Evolutionary conservation across 257 asterid genomes (phyloP), one percentile per base, ranked within the genome.

Genomic region (Echites panduratus): DNA sequence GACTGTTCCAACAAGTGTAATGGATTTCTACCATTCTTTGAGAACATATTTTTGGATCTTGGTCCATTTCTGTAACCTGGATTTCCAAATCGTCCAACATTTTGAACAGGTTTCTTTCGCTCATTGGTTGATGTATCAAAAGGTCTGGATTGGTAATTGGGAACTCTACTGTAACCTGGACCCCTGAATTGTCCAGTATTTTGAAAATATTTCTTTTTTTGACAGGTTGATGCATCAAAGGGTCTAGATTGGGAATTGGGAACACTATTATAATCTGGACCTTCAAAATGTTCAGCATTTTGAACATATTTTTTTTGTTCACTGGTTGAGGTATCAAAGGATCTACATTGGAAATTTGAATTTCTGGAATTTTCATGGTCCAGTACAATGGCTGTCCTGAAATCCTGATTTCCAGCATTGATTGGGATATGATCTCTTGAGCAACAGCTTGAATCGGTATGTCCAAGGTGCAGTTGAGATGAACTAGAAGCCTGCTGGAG

Each of bases 371-470:
- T 59, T 29, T 76, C 7, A 58, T 2, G 24, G 17, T 69, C 75
- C 48, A 50, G 13, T 22, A 44, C 19, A 24, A 38, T 27, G 41
- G 67, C 17, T 59, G 14, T 76, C 73, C 49, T 26, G 65, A 27
- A 35, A 35, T 63, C 68, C 47, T 17, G 68, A 63, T 17, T 75
- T 17, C 50, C 52, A 26, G 44, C 52, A 47, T 69, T 59, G 3
- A 53, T 35, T 48, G 54, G 62, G n/a, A 48, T 68, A 45, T 20
- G 63, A 40, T 58, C 69, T 32, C 66, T 54, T 32, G 79, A 59
- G 61, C 54, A 70, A 77, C 29, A 52, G 41, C 72, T 35, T 41
- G 73, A 50, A 76, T 53, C 70, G 32, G 20, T 66, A 47, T 9
- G 1, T 5, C 40, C 40, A 9, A 13, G 41, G 13, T 9, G 24